Percentiles rank a stretch among this genome's conserved stretches.
Conservation (phyloP, 106 monocot genomes). For the Alisma plantagoaquatica region DNA sequence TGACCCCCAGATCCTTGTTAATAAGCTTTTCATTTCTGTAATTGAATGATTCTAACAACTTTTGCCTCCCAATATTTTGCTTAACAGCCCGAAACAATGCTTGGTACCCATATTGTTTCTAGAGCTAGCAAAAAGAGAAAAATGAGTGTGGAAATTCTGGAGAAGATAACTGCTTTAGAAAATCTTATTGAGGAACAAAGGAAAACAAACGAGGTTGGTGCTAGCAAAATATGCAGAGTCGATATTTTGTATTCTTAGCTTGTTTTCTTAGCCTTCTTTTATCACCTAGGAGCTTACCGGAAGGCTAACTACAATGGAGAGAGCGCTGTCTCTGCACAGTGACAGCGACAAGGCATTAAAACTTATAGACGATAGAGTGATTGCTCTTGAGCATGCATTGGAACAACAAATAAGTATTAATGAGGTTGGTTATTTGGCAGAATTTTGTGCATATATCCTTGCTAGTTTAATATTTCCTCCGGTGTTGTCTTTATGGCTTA, state of each 20-base stretch:
- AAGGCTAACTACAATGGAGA: background rate
- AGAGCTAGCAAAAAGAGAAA: background rate
- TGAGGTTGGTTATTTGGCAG: background rate
- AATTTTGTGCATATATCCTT: background rate
- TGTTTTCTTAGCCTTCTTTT: background rate
- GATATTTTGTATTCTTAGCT: too few species aligned
- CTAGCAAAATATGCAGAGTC: background rate
- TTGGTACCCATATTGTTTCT: background rate
- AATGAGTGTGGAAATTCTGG: background rate
- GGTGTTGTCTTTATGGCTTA: background rate
- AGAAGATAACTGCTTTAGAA: background rate
- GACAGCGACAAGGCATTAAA: background rate
- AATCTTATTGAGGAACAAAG: background rate
- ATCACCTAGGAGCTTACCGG: background rate
- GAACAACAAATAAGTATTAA: slow-evolving; percentile 2
- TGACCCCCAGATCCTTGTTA: background rate
- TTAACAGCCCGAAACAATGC: background rate
- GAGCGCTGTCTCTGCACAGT: background rate
- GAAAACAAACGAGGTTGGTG: background rate
- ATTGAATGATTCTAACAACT: too few species aligned
- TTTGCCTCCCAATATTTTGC: background rate
- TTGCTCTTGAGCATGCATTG: background rate
- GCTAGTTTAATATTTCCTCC: background rate
- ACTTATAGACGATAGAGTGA: background rate
- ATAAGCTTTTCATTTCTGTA: too few species aligned